phyloP scores from a whole-genome alignment of 768 basidiomycete species.

The Leccinum variicolor region DNA sequence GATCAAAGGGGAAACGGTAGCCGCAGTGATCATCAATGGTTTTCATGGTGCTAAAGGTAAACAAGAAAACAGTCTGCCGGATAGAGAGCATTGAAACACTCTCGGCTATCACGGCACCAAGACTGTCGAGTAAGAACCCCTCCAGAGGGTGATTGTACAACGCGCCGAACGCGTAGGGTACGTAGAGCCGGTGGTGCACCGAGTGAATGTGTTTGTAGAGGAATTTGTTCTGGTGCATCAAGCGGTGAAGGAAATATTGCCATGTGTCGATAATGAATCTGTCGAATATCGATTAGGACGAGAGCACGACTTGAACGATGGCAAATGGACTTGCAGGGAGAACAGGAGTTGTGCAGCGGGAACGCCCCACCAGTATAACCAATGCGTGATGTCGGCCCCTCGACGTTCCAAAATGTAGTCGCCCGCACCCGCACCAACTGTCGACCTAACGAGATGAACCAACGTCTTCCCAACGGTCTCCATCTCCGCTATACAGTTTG shows the following conservation, averaged over 20 bases:
- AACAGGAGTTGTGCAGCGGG: conserved; percentile 68
- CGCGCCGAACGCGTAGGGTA: conserved; percentile 95
- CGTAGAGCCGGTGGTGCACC: conserved; percentile 93
- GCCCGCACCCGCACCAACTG: conserved; percentile 42
- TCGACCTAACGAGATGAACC: conserved; percentile 33
- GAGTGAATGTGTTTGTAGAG: conserved; percentile 92
- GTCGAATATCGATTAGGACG: background rate
- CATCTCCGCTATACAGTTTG: conserved; percentile 42
- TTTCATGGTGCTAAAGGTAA: conserved; percentile 81
- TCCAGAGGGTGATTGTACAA: conserved; percentile 98
- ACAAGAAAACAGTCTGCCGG: conserved; percentile 83
- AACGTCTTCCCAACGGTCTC: conserved; percentile 41
- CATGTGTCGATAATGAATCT: conserved; percentile 96
- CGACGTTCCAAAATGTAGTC: conserved; percentile 33
- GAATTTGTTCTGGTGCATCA: conserved; percentile 87
- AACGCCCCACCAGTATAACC: conserved; percentile 91
- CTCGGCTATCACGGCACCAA: conserved; percentile 81
- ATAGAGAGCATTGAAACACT: conserved; percentile 60
- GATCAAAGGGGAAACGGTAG: conserved; percentile 87
- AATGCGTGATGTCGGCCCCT: conserved; percentile 50
- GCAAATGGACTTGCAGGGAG: conserved; percentile 69
- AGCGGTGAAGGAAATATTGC: conserved; percentile 96
- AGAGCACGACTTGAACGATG: background rate
- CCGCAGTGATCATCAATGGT: conserved; percentile 97
- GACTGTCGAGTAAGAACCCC: conserved; percentile 84